A percentile compares a stretch with the other conserved stretches of the same genome.
phyloP scores from a whole-genome alignment of 257 asterid species.

The Paraleonurus japonicus region DNA sequence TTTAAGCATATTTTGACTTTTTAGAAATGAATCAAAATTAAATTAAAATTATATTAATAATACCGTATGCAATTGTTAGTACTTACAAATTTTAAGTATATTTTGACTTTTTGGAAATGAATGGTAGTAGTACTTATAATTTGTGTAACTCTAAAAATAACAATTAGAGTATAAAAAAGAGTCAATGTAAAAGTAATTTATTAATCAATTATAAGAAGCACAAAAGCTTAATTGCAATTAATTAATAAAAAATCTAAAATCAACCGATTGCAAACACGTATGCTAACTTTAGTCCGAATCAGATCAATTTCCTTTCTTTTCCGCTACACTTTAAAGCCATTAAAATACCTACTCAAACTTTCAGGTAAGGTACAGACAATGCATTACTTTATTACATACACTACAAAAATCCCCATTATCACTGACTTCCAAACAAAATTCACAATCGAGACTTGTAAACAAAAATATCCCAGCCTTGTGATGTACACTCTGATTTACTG shows the following conservation, averaged over 20 bases:
- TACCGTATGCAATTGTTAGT: too few relatives aligned
- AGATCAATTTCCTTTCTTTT: neutral
- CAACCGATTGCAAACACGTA: neutral
- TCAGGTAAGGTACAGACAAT: neutral
- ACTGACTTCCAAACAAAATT: too few relatives aligned
- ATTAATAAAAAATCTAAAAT: neutral
- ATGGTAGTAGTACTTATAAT: too few relatives aligned
- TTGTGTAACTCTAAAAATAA: too few relatives aligned
- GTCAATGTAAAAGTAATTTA: too few relatives aligned
- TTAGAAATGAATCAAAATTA: too few relatives aligned
- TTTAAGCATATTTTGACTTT: too few relatives aligned
- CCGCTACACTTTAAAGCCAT: neutral
- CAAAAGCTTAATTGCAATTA: neutral
- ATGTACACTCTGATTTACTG: too few relatives aligned
- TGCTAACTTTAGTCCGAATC: neutral
- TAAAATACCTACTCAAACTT: neutral
- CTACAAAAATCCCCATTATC: neutral
- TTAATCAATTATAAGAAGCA: neutral
- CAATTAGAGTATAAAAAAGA: too few relatives aligned
- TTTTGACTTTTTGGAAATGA: too few relatives aligned
- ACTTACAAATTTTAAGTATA: too few relatives aligned
- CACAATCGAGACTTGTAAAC: neutral
- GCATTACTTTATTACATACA: neutral
- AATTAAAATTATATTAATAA: too few relatives aligned
- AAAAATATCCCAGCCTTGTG: neutral